Percentiles rank a stretch among this genome's conserved stretches.
These are phyloP conservation scores for Beauveria australis DNA, from an alignment of 2,329 filamentous ascomycete species.

Conservation along the genomic window DNA sequence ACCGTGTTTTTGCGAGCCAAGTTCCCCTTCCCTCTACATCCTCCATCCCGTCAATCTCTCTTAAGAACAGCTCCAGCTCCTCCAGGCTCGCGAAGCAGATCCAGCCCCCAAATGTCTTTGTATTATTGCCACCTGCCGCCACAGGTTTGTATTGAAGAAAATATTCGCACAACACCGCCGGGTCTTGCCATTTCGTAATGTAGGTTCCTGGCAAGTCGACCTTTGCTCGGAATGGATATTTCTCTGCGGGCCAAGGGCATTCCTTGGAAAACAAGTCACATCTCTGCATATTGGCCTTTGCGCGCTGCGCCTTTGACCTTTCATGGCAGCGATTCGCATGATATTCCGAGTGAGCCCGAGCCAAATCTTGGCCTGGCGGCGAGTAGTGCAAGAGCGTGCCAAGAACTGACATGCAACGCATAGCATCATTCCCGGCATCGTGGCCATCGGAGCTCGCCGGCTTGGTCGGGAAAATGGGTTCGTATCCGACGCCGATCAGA, in stretches of 20 bases:
- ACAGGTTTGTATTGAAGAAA: slow-evolving; percentile 2
- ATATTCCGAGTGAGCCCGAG: neutral
- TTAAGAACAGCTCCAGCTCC: neutral
- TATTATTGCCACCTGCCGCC: neutral
- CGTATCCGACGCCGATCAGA: slow-evolving; percentile 4
- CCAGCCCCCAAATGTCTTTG: slow-evolving; percentile 5
- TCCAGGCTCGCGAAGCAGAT: slow-evolving; percentile 5
- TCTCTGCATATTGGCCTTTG: neutral
- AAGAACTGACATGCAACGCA: neutral
- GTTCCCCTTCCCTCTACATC: neutral
- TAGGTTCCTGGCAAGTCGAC: neutral
- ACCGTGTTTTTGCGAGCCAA: slow-evolving; percentile 1
- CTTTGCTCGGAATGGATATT: neutral
- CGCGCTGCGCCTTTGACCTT: neutral
- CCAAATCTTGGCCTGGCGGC: neutral
- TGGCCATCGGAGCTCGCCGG: neutral
- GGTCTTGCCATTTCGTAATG: neutral
- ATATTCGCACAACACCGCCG: neutral
- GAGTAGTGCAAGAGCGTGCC: neutral
- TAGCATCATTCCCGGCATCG: slow-evolving; percentile 3
- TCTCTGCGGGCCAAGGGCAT: neutral
- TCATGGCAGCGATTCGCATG: neutral
- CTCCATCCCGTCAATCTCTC: neutral
- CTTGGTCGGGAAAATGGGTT: neutral
- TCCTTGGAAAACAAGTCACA: neutral